Percentiles rank a stretch among this genome's conserved stretches.
phyloP scores from a whole-genome alignment of 257 asterid species.

The Forsythia suspensa region DNA sequence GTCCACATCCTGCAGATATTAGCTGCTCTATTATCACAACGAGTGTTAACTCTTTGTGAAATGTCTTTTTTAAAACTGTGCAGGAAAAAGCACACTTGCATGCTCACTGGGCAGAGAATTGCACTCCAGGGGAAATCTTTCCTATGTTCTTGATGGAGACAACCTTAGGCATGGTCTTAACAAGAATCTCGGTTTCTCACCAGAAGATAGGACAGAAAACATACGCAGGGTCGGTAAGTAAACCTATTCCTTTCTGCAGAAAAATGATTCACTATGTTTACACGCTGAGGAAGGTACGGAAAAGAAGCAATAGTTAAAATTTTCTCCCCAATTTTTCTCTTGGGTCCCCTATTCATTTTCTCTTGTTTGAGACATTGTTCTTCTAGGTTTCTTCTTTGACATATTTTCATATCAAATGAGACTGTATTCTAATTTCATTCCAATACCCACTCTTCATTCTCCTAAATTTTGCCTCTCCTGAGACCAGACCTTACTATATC shows the following conservation, averaged over 20 bases:
- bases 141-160: constrained; percentile 94
- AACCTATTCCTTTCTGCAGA: constrained; percentile 7
- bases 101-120: constrained; percentile 85
- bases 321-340: constrained; percentile 6
- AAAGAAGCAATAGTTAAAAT: background rate
- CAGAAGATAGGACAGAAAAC: constrained; percentile 89
- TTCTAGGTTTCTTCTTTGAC: background rate
- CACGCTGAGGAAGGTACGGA: background rate
- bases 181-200: constrained; percentile 82
- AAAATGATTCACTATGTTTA: background rate
- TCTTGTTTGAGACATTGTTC: background rate
- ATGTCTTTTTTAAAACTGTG: constrained; percentile 18
- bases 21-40: background rate
- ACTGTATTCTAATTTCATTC: background rate
- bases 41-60: background rate
- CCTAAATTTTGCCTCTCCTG: background rate
- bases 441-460: background rate
- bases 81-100: constrained; percentile 94
- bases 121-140: constrained; percentile 83
- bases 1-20: background rate
- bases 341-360: background rate
- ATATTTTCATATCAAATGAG: background rate
- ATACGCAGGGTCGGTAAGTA: constrained; percentile 90
- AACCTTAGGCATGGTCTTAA: constrained; percentile 94
- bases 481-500: background rate